Conservation (phyloP, 2,329 filamentous ascomycete genomes). For the Daldinia eschscholtzii region DNA sequence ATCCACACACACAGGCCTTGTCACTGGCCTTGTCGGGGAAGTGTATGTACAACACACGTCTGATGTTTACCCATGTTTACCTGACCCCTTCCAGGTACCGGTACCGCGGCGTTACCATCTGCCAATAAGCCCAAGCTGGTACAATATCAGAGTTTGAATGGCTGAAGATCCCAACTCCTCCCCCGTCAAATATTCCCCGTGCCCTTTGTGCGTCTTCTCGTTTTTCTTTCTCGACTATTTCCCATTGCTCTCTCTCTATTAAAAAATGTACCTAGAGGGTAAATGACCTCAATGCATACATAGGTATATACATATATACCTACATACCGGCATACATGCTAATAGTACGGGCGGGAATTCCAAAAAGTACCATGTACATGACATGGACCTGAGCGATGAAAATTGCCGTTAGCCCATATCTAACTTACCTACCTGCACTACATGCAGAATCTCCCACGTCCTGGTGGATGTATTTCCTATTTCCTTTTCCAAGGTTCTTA, state of each 20-base stretch:
- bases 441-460: neutral
- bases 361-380: neutral
- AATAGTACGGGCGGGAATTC: neutral
- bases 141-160: conserved; percentile 46
- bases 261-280: neutral
- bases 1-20: conserved; percentile 27
- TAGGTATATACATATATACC: too few species aligned
- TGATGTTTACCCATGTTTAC: conserved; percentile 24
- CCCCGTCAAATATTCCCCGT: conserved; percentile 36
- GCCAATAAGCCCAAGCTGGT: conserved; percentile 40
- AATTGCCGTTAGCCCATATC: conserved; percentile 21
- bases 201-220: conserved; percentile 19
- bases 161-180: conserved; percentile 43
- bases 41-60: conserved; percentile 42
- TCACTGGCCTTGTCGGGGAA: conserved; percentile 39
- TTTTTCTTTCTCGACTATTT: conserved; percentile 11
- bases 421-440: neutral
- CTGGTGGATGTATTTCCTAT: neutral
- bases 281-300: conserved; percentile 2
- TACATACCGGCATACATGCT: neutral
- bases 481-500: neutral
- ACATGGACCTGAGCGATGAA: neutral
- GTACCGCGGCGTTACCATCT: conserved; percentile 35
- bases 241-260: conserved; percentile 8
- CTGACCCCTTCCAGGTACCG: conserved; percentile 27